Percentiles rank a stretch among this genome's conserved stretches.
phyloP scores from a whole-genome alignment of 2,329 filamentous ascomycete species.

The Zelopaecilomyces penicillatus region DNA sequence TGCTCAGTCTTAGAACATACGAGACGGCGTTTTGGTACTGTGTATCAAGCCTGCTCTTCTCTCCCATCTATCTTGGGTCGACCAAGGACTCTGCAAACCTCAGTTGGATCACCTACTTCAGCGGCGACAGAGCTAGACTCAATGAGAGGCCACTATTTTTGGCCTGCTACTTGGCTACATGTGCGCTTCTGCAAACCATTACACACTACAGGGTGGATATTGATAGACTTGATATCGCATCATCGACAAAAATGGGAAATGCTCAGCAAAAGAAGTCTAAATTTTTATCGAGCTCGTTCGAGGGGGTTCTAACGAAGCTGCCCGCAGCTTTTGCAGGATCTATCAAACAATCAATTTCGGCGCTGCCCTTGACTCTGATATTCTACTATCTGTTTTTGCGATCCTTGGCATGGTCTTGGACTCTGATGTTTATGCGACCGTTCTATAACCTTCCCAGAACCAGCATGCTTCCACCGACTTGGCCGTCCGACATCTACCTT shows the following conservation, averaged over 20 bases:
- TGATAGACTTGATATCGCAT: conserved; percentile 50
- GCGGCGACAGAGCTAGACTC: conserved; percentile 62
- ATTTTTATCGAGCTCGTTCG: conserved; percentile 22
- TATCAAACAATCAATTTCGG: conserved; percentile 30
- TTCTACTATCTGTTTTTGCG: conserved; percentile 59
- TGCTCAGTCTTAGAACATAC: conserved; percentile 51
- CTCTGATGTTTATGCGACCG: conserved; percentile 60
- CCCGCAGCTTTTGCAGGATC: conserved; percentile 30
- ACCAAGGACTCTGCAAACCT: conserved; percentile 52
- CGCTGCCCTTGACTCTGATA: conserved; percentile 39
- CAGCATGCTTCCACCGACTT: conserved; percentile 51
- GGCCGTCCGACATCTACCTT: conserved; percentile 49
- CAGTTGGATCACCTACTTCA: conserved; percentile 63
- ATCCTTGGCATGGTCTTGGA: conserved; percentile 56
- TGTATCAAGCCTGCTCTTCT: conserved; percentile 71
- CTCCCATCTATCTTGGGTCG: conserved; percentile 72
- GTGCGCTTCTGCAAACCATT: conserved; percentile 62
- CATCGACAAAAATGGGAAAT: conserved; percentile 15
- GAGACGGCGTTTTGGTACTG: conserved; percentile 70
- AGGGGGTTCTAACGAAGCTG: conserved; percentile 29
- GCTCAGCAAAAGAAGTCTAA: conserved; percentile 15
- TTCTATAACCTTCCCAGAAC: conserved; percentile 70
- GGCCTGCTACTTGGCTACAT: conserved; percentile 57
- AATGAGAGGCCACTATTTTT: conserved; percentile 85
- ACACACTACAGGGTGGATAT: conserved; percentile 65